phyloP scores from a whole-genome alignment of 495 filamentous ascomycete genomes.

The Hapsidospora chrysogenum region DNA sequence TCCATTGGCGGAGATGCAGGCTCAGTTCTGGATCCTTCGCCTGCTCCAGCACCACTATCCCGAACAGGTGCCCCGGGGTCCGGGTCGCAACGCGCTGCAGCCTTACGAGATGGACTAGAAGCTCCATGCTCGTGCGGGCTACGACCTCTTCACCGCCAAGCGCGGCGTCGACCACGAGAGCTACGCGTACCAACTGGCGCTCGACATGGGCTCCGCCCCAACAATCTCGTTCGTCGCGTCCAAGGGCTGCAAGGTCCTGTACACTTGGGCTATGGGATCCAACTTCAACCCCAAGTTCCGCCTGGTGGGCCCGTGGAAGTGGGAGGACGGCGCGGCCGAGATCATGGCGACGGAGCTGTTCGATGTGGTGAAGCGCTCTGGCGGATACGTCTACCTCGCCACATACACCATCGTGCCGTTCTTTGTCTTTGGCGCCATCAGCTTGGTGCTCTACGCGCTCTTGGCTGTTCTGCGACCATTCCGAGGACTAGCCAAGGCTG shows the following conservation, averaged over 20 bases:
- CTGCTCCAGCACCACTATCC: slow-evolving; percentile 7
- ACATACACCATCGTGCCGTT: neutral
- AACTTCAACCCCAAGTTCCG: slow-evolving; percentile 24
- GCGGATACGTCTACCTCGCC: slow-evolving; percentile 7
- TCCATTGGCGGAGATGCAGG: too few relatives aligned
- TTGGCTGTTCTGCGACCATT: too few relatives aligned
- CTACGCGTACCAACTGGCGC: slow-evolving; percentile 26
- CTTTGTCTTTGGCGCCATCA: neutral
- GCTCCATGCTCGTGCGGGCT: slow-evolving; percentile 9
- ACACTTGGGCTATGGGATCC: slow-evolving; percentile 17
- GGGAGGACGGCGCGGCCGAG: slow-evolving; percentile 12
- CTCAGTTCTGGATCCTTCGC: slow-evolving; percentile 22
- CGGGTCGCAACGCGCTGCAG: neutral
- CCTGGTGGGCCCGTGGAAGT: slow-evolving; percentile 19
- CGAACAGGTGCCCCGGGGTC: neutral
- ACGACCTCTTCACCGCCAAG: slow-evolving; percentile 8
- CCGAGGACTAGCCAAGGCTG: too few relatives aligned
- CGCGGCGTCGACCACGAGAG: slow-evolving; percentile 27
- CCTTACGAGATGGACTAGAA: slow-evolving; percentile 14
- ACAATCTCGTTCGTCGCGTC: slow-evolving; percentile 12
- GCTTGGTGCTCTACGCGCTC: too few relatives aligned
- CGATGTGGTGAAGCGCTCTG: slow-evolving; percentile 12
- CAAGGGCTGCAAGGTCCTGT: slow-evolving; percentile 12
- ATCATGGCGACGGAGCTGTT: slow-evolving; percentile 19
- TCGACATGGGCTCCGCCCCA: slow-evolving; percentile 25